Base-by-base conservation (phyloP, 495 filamentous ascomycete genomes). In the Melanomma pulvis-pyrius region DNA sequence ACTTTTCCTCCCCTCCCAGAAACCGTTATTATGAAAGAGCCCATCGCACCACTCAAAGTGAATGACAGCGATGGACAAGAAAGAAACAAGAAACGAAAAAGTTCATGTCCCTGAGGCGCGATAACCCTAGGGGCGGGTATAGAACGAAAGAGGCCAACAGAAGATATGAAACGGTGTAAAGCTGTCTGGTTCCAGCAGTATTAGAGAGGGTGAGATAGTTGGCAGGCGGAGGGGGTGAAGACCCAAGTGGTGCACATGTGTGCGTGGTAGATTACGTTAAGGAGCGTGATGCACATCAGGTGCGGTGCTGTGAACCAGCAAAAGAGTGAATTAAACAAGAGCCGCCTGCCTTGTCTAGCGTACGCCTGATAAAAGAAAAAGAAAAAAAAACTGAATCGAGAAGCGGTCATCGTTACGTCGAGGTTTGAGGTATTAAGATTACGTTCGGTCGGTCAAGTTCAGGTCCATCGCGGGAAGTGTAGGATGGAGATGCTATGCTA, bases 141-240 rank as follows among this genome's bases (percentile, higher is more conserved):
- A 63, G 60, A 63, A 63, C 60, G 34, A 29, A 63, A 63, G 49
- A 55, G 41, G 34, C 60, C 60, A 63, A 63, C 60, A 54, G 28
- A 32, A 52, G 60, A 19, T 54, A 30, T 28, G 17, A 11, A n/a
- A 63, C 44, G 36, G 34, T 54, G 48, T 29, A 50, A 55, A 41
- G 32, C 24, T 51, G 26, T 29, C 25, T 29, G 30, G 25, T 44
- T 2, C 8, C 11, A 36, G 29, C 8, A 24, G 4, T 17, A 58
- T 65, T 58, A 65, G 32, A 26, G 48, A 63, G 50, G 44, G 53
- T 58, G 52, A 12, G 48, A 21, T 34, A 39, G 28, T 54, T 8
- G 48, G 28, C 22, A n/a, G 29, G 17, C 39, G n/a, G 39, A 17
- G 13, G 21, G 49, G 29, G 25, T 53, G 48, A 24, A 54, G 34